Base-by-base conservation (phyloP, 1,284 basidiomycete species). In the Naganishia sp. region DNA sequence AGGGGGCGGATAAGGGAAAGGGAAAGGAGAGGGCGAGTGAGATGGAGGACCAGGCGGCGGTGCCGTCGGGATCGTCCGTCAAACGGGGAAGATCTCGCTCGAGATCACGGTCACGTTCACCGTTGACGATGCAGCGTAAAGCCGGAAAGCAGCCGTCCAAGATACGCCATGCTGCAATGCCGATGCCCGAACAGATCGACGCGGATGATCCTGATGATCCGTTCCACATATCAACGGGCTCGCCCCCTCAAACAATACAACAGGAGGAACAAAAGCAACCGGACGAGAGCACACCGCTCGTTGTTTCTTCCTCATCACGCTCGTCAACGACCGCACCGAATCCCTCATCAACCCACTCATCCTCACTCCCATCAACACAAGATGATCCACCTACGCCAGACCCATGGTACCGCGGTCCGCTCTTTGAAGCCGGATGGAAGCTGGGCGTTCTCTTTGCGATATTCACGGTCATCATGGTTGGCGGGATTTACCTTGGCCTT, bases 341-440 rank as follows among this genome's bases (percentile, higher is more conserved):
- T 18, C 11, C 39, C 11, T 36, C 44, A n/a, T 25, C 25, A 33
- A 21, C 50, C 16, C 50, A 18, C 10, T 16, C 15, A 36, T 16
- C 42, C 9, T 15, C 11, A 18, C 13, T 6, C 6, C 9, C 36
- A 39, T 39, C 36, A 9, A 13, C 13, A 7, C 36, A 9, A 39
- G 36, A 39, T 39, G 10, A 39, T 9, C 2, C 36, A 39, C 13
- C 36, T 9, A 39, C 6, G 2, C 36, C 36, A 39, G 36, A 39
- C 36, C 36, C 36, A 67, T 80, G 78, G 77, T 78, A 77, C 59
- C 68, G 73, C 18, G 77, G 82, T 49, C 84, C 92, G 43, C 82
- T 94, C 68, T 81, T 91, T 77, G 84, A 86, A 74, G 90, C 92
- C 0, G 88, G 88, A 0, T 78, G 93, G 67, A 92, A 93, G 82